These are phyloP conservation scores for Pterocarpus santalinus DNA, from an alignment of 306 rosid species.

Conservation along the genomic window DNA sequence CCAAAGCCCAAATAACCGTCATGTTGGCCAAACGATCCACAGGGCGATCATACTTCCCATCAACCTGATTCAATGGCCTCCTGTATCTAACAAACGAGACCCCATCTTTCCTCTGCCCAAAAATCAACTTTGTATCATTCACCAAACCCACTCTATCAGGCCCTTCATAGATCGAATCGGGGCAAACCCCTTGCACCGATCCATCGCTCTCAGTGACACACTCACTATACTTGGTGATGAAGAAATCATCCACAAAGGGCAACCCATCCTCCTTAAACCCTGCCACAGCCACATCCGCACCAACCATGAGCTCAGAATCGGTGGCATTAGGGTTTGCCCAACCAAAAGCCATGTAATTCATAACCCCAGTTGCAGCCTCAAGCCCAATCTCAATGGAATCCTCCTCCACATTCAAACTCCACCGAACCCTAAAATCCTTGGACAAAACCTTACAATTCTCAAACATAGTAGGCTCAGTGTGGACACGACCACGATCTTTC, in stretches of 20 bases:
- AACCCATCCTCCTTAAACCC: slow-evolving; percentile 77
- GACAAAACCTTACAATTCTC: slow-evolving; percentile 78
- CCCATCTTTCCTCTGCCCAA: slow-evolving; percentile 83
- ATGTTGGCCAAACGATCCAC: slow-evolving; percentile 62
- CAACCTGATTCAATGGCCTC: slow-evolving; percentile 68
- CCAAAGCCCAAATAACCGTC: slow-evolving; percentile 92
- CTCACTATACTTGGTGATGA: slow-evolving; percentile 76
- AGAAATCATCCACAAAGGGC: slow-evolving; percentile 83
- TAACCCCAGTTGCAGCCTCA: slow-evolving; percentile 76
- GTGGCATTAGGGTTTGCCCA: slow-evolving; percentile 72
- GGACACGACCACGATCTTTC: slow-evolving; percentile 24
- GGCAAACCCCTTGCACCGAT: slow-evolving; percentile 80
- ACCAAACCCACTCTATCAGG: slow-evolving; percentile 51
- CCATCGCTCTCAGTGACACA: slow-evolving; percentile 62
- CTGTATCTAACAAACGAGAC: slow-evolving; percentile 72
- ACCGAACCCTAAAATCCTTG: slow-evolving; percentile 67
- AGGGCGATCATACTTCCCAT: slow-evolving; percentile 70
- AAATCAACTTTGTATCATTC: slow-evolving; percentile 69
- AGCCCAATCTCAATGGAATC: slow-evolving; percentile 74
- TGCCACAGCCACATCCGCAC: slow-evolving; percentile 79
- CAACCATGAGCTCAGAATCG: slow-evolving; percentile 69
- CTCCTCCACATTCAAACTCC: slow-evolving; percentile 68
- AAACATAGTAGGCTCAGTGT: slow-evolving; percentile 67
- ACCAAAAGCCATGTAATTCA: slow-evolving; percentile 89
- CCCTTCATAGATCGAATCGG: slow-evolving; percentile 70